A percentile compares a stretch with the other conserved stretches of the same genome.
Conservation (phyloP, 257 asterid species). For the Solanum pimpinellifolium region DNA sequence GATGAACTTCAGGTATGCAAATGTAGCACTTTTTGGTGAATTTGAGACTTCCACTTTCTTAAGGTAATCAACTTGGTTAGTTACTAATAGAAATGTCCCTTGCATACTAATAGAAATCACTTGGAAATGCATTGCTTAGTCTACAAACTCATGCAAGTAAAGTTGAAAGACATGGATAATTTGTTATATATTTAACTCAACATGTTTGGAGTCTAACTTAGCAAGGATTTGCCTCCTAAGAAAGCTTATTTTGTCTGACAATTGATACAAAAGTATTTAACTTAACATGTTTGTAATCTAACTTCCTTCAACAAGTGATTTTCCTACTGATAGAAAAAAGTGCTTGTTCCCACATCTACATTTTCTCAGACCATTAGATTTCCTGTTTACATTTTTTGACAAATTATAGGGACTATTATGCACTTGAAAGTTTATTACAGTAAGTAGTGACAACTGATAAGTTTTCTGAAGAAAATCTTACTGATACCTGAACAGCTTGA, state of each 20-base stretch:
- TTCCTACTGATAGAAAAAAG: neutral
- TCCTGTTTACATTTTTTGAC: neutral
- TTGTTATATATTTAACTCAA: neutral
- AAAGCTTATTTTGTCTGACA: neutral
- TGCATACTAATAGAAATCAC: neutral
- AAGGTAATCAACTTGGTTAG: neutral
- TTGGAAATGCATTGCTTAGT: neutral
- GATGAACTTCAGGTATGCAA: constrained; percentile 54
- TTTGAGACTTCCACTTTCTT: neutral
- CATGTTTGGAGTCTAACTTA: neutral
- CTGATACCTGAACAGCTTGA: constrained; percentile 57
- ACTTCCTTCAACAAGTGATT: neutral
- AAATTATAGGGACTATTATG: neutral
- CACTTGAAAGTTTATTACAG: neutral
- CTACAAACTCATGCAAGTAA: neutral
- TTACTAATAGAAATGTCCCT: neutral
- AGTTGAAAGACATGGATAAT: neutral
- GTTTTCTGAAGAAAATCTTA: neutral
- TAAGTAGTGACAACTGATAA: neutral
- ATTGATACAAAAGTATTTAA: neutral
- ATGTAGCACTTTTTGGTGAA: neutral
- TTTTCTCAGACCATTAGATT: neutral
- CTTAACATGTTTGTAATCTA: neutral
- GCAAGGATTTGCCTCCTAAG: neutral
- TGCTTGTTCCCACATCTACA: neutral